phyloP scores from a whole-genome alignment of 2,329 filamentous ascomycete species.

The Colletotrichum orchidophilum region DNA sequence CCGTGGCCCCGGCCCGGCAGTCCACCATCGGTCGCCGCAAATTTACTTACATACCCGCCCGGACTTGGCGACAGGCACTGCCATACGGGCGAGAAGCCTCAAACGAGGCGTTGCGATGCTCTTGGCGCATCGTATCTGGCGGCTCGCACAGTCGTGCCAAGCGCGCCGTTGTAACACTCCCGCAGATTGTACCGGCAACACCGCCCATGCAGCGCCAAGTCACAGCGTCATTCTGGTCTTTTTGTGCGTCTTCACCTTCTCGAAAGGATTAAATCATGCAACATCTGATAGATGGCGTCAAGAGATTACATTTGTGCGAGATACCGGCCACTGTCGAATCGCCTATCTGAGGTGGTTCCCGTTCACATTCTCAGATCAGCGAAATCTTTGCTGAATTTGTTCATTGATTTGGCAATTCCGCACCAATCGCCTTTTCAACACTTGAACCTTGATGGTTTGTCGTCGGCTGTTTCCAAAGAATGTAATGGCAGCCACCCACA shows the following conservation, averaged over 20 bases:
- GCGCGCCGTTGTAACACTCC: conserved; percentile 23
- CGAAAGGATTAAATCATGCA: not conserved
- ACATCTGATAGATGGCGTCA: conserved; percentile 22
- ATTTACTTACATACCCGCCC: conserved; percentile 29
- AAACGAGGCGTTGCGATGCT: not conserved
- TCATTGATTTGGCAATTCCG: not conserved
- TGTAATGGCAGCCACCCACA: not conserved
- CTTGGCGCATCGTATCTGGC: conserved; percentile 18
- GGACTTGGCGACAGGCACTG: conserved; percentile 25
- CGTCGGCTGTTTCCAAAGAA: not conserved
- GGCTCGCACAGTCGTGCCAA: conserved; percentile 12
- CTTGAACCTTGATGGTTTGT: not conserved
- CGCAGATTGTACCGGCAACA: not conserved
- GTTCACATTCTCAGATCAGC: not conserved
- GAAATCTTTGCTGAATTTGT: not conserved
- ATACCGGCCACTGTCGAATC: not conserved
- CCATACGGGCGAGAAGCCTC: not conserved
- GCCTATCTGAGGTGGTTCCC: not conserved
- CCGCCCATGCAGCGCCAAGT: conserved; percentile 19
- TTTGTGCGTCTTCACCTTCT: conserved; percentile 17
- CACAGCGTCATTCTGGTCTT: conserved; percentile 17
- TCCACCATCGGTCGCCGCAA: conserved; percentile 24
- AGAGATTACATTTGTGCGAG: conserved; percentile 27
- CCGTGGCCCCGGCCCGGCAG: conserved; percentile 22
- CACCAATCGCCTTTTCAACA: not conserved